Percentiles rank a stretch among this genome's conserved stretches.
Conservation (phyloP, 768 basidiomycete genomes). For the Tricholoma flavovirens region DNA sequence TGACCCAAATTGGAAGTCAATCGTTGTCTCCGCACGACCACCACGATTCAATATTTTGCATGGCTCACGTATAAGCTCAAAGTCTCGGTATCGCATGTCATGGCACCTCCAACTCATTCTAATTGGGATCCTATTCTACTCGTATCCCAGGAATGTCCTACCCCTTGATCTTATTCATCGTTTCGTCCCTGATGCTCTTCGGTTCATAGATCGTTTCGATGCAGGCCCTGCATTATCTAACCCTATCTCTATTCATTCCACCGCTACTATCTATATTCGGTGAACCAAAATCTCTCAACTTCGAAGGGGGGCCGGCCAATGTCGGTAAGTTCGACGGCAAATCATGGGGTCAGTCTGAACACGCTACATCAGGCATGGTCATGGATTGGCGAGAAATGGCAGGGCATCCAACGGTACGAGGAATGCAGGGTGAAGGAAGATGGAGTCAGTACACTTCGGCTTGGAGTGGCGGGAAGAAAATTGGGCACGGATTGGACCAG, state of each 20-base stretch:
- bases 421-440: slow-evolving; percentile 54
- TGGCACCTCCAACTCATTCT: slow-evolving; percentile 36
- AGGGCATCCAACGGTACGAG: slow-evolving; percentile 69
- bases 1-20: slow-evolving; percentile 16
- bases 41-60: slow-evolving; percentile 1
- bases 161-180: background rate
- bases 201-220: slow-evolving; percentile 76
- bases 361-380: slow-evolving; percentile 57
- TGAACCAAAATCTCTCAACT: slow-evolving; percentile 58
- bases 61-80: slow-evolving; percentile 3
- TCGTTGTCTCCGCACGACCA: background rate
- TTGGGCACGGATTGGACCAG: slow-evolving; percentile 53
- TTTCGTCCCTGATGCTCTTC: slow-evolving; percentile 1
- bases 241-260: slow-evolving; percentile 76
- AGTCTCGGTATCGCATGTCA: background rate
- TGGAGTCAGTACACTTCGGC: slow-evolving; percentile 68
- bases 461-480: slow-evolving; percentile 76
- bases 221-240: slow-evolving; percentile 92
- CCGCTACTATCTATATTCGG: slow-evolving; percentile 73
- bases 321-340: slow-evolving; percentile 45
- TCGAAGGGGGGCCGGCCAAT: slow-evolving; percentile 77
- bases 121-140: slow-evolving; percentile 91
- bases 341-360: background rate
- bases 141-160: slow-evolving; percentile 65
- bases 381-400: slow-evolving; percentile 99